Percentiles rank a stretch among this genome's conserved stretches.
Conservation (phyloP, 108 stramenopile genomes). For the Bacterosira constricta region DNA sequence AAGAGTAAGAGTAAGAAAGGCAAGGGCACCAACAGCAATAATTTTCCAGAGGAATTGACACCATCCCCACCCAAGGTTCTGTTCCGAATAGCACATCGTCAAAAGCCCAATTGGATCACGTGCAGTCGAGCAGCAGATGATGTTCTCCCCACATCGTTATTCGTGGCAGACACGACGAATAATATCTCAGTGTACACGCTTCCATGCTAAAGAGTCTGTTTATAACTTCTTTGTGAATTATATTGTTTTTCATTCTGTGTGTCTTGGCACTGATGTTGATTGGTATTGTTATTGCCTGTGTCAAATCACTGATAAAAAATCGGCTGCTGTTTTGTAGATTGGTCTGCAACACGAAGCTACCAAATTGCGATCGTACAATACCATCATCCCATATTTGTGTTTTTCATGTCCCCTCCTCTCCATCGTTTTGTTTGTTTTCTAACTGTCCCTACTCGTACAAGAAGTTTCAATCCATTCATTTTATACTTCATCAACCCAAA, state of each 20-base stretch:
- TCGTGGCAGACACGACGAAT: constrained; percentile 80
- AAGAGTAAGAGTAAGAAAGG: constrained; percentile 2
- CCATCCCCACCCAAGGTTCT: constrained; percentile 41
- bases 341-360: too few species aligned
- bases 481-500: neutral
- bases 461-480: neutral
- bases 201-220: constrained; percentile 17
- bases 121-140: constrained; percentile 25
- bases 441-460: too few species aligned
- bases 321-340: too few species aligned
- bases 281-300: too few species aligned
- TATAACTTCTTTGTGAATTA: too few species aligned
- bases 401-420: too few species aligned
- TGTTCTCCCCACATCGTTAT: constrained; percentile 47
- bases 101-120: constrained; percentile 68
- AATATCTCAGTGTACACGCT: constrained; percentile 47
- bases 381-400: too few species aligned
- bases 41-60: neutral
- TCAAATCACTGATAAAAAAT: too few species aligned
- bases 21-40: neutral
- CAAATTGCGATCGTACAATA: too few species aligned
- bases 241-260: too few species aligned
- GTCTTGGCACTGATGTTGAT: too few species aligned
- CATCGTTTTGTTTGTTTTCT: too few species aligned
- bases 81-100: constrained; percentile 50